phyloP scores from a whole-genome alignment of 164 flowering plant genomes.

The Magnolia changhungtana region DNA sequence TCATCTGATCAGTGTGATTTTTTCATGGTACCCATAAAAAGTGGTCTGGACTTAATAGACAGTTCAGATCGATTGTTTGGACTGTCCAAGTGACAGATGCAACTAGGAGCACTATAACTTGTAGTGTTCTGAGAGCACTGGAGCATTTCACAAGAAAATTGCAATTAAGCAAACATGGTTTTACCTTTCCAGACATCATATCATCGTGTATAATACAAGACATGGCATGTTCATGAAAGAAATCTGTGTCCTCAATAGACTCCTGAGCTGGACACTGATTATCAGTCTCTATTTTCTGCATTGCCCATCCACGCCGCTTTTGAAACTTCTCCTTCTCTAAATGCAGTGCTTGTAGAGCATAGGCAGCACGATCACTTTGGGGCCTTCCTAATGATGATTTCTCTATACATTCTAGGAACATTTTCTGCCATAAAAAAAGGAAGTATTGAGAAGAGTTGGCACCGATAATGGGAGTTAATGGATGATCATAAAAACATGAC shows the following conservation, averaged over 20 bases:
- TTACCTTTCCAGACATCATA: neutral
- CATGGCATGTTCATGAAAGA: neutral
- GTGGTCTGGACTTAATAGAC: no score
- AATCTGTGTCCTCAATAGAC: constrained; percentile 6
- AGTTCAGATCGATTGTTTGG: no score
- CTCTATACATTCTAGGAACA: constrained; percentile 35
- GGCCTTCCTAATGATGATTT: constrained; percentile 14
- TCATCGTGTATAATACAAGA: constrained; percentile 4
- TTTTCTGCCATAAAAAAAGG: constrained; percentile 30
- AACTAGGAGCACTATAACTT: no score
- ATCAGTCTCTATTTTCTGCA: constrained; percentile 12
- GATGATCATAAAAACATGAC: neutral
- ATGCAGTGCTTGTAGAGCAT: constrained; percentile 32
- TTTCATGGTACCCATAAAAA: no score
- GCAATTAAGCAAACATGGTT: neutral
- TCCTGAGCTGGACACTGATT: constrained; percentile 43
- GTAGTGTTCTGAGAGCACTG: no score
- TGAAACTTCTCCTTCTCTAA: constrained; percentile 24
- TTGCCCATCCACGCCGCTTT: constrained; percentile 17
- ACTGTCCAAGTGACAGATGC: no score
- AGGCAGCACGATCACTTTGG: constrained; percentile 22
- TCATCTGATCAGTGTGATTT: no score
- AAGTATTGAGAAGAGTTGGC: neutral
- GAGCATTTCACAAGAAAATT: neutral
- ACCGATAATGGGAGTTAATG: neutral